phyloP scores from a whole-genome alignment of 2,329 filamentous ascomycete genomes.

The Trichoderma sp. region DNA sequence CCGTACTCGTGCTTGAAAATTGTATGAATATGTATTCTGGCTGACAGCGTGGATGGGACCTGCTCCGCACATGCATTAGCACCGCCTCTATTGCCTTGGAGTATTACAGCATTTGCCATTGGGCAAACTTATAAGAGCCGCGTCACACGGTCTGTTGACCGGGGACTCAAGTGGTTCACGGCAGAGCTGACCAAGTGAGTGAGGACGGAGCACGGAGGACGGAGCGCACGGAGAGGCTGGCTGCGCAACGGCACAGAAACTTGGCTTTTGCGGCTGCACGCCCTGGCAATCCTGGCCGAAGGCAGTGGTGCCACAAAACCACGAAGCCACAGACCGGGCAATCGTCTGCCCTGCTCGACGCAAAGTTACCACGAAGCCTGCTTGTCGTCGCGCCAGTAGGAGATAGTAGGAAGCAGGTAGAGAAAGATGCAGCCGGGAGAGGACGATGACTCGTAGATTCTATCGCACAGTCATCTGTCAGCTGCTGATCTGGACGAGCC shows the following conservation, averaged over 20 bases:
- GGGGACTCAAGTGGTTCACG: conserved; percentile 16
- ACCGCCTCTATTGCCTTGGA: conserved; percentile 12
- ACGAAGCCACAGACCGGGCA: not conserved
- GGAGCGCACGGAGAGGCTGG: not conserved
- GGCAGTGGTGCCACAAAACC: not conserved
- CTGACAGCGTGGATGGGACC: conserved; percentile 23
- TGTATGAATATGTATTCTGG: conserved; percentile 17
- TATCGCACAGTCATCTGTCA: not conserved
- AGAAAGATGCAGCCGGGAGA: not conserved
- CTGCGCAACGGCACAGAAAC: conserved; percentile 8
- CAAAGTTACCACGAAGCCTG: not conserved
- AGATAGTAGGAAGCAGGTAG: not conserved
- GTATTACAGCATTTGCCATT: conserved; percentile 1
- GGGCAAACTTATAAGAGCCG: conserved; percentile 26
- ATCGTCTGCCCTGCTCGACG: not conserved
- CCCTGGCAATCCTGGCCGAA: conserved; percentile 14
- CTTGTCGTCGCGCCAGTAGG: too few relatives aligned
- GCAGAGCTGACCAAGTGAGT: not conserved
- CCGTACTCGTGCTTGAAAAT: not conserved
- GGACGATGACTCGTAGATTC: not conserved
- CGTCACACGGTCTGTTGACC: conserved; percentile 19
- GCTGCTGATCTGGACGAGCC: conserved; percentile 5
- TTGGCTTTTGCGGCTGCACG: conserved; percentile 9
- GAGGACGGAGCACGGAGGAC: not conserved
- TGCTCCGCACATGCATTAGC: conserved; percentile 27